Conservation (phyloP, 768 basidiomycete species). For the Boletus sensibilis region DNA sequence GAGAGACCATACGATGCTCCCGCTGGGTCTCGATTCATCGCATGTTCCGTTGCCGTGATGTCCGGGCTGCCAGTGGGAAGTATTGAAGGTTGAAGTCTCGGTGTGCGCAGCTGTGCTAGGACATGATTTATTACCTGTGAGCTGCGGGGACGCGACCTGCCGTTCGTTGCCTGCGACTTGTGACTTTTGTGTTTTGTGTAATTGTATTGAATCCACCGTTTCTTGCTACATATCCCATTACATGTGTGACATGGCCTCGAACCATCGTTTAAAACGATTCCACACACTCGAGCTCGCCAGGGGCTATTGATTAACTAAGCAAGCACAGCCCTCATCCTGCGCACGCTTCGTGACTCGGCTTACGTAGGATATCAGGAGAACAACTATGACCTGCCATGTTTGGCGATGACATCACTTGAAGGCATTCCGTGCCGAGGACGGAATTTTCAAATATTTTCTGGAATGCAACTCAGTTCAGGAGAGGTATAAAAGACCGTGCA, state of each 20-base stretch:
- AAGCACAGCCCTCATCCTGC: not conserved
- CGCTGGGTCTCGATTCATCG: constrained; percentile 49
- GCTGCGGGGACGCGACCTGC: too few species aligned
- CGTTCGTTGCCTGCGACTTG: not conserved
- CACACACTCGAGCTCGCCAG: too few species aligned
- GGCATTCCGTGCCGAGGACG: not conserved
- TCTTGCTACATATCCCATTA: not conserved
- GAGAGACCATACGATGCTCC: constrained; percentile 53
- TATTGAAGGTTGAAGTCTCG: too few species aligned
- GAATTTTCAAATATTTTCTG: too few species aligned
- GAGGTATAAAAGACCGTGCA: not conserved
- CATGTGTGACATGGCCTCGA: not conserved
- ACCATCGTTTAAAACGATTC: too few species aligned
- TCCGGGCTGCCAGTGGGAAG: not conserved
- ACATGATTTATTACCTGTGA: not conserved
- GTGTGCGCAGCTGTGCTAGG: not conserved
- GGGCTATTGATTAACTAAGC: not conserved
- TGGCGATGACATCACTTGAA: constrained; percentile 2
- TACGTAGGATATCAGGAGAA: too few species aligned
- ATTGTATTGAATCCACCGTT: not conserved
- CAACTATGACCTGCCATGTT: too few species aligned
- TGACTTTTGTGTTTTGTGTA: not conserved
- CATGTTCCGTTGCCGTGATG: constrained; percentile 19
- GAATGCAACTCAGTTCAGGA: not conserved
- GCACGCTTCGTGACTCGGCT: too few species aligned